Base-by-base conservation (phyloP, 768 basidiomycete genomes). In the Lactarius pseudohatsudake region DNA sequence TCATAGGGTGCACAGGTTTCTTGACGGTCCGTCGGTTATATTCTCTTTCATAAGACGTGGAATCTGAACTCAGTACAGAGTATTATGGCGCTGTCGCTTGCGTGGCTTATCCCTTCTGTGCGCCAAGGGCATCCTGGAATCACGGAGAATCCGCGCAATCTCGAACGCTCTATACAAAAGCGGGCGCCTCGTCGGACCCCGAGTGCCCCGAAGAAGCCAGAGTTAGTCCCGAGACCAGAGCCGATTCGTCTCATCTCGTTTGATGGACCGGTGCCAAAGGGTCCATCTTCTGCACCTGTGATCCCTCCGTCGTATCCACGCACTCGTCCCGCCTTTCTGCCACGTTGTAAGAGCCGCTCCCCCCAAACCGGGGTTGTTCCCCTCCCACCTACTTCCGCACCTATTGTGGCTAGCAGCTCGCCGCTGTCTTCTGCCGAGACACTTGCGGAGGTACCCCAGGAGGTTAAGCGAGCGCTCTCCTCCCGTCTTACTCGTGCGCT, bases 381-480 rank as follows among this genome's bases (percentile, higher is more conserved):
- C 41, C 41, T 45, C n/a, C 50, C 62, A 8, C 40, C 58, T 1
- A 41, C 15, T 2, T n/a, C 61, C 58, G 36, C 40, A 13, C n/a
- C 40, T 3, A 22, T 55, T 18, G 20, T n/a, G 8, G 28, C 15
- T 20, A 55, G 58, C 8, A 9, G 28, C 4, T 70, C 69, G 1
- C 64, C 69, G 3, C 47, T 65, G 18, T 65, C 69, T 11, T 70
- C 69, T 34, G 64, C 67, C 1, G 63, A 64, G 36, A 69, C 69
- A 3, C 63, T 68, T 4, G 30, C 69, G 0, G 63, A 68, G 28
- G 13, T 36, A 16, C 60, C 56, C 15, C 20, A 53, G n/a, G 57
- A 60, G 26, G 55, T 60, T 2, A 69, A 64, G 6, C 58, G 40
- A 6, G 28, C 59, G 16, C 41, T 68, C n/a, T 62, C 67, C 32